A percentile compares a stretch with the other conserved stretches of the same genome.
These are phyloP conservation scores for Penicillium coffeae DNA, from an alignment of 495 filamentous ascomycete genomes.

Conservation along the genomic window DNA sequence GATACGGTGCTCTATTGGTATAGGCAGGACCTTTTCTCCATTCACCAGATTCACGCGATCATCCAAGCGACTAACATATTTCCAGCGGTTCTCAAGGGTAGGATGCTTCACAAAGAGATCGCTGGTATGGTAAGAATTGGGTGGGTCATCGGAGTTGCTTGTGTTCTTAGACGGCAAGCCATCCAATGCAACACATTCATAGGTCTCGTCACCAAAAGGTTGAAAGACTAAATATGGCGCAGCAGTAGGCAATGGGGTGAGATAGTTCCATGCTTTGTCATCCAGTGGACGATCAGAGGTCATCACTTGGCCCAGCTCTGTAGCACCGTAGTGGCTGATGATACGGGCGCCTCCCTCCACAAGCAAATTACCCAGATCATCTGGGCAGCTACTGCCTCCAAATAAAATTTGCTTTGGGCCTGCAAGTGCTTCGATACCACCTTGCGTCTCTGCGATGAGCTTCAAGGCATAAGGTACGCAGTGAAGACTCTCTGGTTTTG, in stretches of 20 bases:
- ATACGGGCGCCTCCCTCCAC: not conserved
- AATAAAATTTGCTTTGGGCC: not conserved
- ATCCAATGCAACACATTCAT: not conserved
- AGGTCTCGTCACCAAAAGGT: not conserved
- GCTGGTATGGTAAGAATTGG: slow-evolving; percentile 28
- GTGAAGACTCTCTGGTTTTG: not conserved
- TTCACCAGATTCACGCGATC: slow-evolving; percentile 56
- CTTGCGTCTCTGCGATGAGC: slow-evolving; percentile 23
- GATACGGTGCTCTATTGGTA: slow-evolving; percentile 46
- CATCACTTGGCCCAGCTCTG: not conserved
- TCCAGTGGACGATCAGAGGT: not conserved
- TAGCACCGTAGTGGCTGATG: not conserved
- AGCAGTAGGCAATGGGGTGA: not conserved
- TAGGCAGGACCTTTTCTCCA: slow-evolving; percentile 62
- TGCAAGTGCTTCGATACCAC: not conserved
- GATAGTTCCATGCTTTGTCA: not conserved
- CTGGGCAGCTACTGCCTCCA: not conserved
- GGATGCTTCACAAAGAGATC: slow-evolving; percentile 55
- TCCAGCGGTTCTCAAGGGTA: slow-evolving; percentile 46
- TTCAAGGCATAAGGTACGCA: not conserved
- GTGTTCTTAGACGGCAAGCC: not conserved
- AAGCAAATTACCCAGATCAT: not conserved
- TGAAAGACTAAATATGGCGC: not conserved
- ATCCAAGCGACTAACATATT: slow-evolving; percentile 54
- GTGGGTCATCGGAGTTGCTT: not conserved